Evolutionary conservation across 2,329 filamentous ascomycete genomes (phyloP).

Genomic region (Ploettnerulaceae sp.): DNA sequence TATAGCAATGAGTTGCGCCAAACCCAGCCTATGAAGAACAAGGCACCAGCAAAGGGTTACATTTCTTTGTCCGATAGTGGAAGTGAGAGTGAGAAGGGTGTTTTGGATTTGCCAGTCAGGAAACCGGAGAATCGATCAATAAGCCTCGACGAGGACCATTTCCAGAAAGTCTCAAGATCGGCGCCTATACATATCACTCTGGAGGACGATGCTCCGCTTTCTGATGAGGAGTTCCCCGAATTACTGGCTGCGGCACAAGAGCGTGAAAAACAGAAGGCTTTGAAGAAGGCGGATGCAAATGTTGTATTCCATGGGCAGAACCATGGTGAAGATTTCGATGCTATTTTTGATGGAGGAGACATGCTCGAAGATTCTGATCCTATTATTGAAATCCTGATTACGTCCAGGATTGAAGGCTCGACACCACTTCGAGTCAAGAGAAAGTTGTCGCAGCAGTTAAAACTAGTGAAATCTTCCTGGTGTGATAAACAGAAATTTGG

Average conservation of each 20-base stretch:
- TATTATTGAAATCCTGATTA: conserved; percentile 61
- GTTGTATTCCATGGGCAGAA: conserved; percentile 14
- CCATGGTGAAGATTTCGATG: conserved; percentile 18
- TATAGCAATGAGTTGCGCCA: conserved; percentile 20
- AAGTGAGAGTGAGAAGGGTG: conserved; percentile 3
- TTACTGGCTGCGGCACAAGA: conserved; percentile 29
- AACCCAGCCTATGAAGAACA: conserved; percentile 5
- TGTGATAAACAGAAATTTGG: conserved; percentile 54
- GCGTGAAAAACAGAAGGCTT: conserved; percentile 22
- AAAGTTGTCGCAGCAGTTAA: conserved; percentile 62
- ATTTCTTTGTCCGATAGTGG: conserved; percentile 26
- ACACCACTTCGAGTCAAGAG: conserved; percentile 59
- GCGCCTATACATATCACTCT: conserved; percentile 1
- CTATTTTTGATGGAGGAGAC: conserved; percentile 13
- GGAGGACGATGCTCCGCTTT: conserved; percentile 19
- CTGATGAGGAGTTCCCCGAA: conserved; percentile 33
- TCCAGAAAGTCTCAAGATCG: background rate
- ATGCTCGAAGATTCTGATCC: conserved; percentile 36
- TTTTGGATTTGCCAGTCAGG: background rate
- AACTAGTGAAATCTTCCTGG: conserved; percentile 66
- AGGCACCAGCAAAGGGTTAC: conserved; percentile 13
- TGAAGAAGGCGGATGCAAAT: conserved; percentile 13
- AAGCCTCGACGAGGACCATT: conserved; percentile 18
- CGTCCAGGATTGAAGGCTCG: conserved; percentile 58
- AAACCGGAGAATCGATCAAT: conserved; percentile 6